Evolutionary conservation across 176 grass and related monocot genomes (phyloP), one percentile per base, ranked within the genome.

Genomic region (Carex parvula): DNA sequence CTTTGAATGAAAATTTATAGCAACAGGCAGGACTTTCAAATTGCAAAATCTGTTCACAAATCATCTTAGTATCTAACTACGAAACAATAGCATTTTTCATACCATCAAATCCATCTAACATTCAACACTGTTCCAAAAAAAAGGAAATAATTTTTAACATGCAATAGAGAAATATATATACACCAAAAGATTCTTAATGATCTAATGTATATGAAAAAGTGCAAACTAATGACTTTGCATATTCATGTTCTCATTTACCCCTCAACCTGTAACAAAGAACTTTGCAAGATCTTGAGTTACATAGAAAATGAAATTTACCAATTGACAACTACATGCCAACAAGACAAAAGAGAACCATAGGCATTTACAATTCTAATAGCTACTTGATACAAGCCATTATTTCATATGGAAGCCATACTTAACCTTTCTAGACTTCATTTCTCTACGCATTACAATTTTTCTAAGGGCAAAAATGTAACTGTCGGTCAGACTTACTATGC

Each of bases 111-210:
- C 72, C 22, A 32, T 30, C 50, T 30, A 77, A 54, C 22, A 56
- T 77, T 55, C 13, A 32, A 32, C 24, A 32, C 32, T 22, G 11
- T 54, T 76, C 72, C 7, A 76, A 55, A 54, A 24, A 77, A 30
- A 77, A 6, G 50, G 32, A 30, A 30, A 54, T 9, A 24, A 14
- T 55, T 77, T 21, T 26, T 52, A 74, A 53, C 70, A 74, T 24
- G 70, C n/a, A 74, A 73, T 74, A 72, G 70, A 26, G 22, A 76
- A 9, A 55, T 32, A 77, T 77, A 56, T 56, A 75, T 29, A 24
- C 44, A 48, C 11, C 22, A 77, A 56, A 30, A 56, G 50, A 33
- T 52, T 52, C 52, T 22, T 14, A 73, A 5, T 73, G 9, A 73
- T 70, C 67, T 3, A 63, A 26, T 26, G 60, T 8, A 24, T 73